These are phyloP conservation scores for Pseudocercospora fijiensis DNA, from an alignment of 2,329 filamentous ascomycete species.

Conservation along the genomic window DNA sequence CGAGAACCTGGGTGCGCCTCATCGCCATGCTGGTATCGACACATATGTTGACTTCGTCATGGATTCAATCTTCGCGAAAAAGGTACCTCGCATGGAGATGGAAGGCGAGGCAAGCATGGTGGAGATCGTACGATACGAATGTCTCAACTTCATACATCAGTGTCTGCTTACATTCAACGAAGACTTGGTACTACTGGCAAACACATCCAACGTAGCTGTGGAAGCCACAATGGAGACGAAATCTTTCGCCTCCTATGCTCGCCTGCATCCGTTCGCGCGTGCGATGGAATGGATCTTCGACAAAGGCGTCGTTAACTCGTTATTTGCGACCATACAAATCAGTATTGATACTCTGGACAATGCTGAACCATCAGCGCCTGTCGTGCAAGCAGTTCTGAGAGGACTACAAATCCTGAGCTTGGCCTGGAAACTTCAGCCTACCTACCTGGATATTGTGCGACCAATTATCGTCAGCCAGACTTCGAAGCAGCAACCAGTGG, in stretches of 20 bases:
- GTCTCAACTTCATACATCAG: slow-evolving; percentile 76
- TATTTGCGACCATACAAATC: slow-evolving; percentile 79
- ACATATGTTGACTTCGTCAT: slow-evolving; percentile 90
- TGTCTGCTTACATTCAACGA: slow-evolving; percentile 91
- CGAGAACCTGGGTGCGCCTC: slow-evolving; percentile 74
- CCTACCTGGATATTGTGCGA: slow-evolving; percentile 84
- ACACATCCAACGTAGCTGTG: slow-evolving; percentile 71
- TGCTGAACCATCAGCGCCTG: slow-evolving; percentile 72
- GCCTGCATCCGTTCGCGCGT: slow-evolving; percentile 85
- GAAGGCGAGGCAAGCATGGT: slow-evolving; percentile 61
- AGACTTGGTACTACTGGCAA: slow-evolving; percentile 81
- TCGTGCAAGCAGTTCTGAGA: slow-evolving; percentile 74
- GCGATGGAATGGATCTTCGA: slow-evolving; percentile 99
- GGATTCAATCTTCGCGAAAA: slow-evolving; percentile 60
- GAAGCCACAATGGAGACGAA: slow-evolving; percentile 73
- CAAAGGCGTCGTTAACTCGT: slow-evolving; percentile 74
- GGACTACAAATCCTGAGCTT: slow-evolving; percentile 82
- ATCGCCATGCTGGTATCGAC: slow-evolving; percentile 82
- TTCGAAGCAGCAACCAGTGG: slow-evolving; percentile 60
- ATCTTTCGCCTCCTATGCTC: slow-evolving; percentile 75
- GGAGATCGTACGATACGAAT: slow-evolving; percentile 69
- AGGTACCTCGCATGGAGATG: slow-evolving; percentile 59
- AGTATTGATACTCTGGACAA: slow-evolving; percentile 70
- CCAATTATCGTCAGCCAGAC: slow-evolving; percentile 70
- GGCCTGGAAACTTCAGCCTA: slow-evolving; percentile 82